Evolutionary conservation across 177 flowering plant species (phyloP), one percentile per base, ranked within the genome.

Genomic region (Vitis hybrid): DNA sequence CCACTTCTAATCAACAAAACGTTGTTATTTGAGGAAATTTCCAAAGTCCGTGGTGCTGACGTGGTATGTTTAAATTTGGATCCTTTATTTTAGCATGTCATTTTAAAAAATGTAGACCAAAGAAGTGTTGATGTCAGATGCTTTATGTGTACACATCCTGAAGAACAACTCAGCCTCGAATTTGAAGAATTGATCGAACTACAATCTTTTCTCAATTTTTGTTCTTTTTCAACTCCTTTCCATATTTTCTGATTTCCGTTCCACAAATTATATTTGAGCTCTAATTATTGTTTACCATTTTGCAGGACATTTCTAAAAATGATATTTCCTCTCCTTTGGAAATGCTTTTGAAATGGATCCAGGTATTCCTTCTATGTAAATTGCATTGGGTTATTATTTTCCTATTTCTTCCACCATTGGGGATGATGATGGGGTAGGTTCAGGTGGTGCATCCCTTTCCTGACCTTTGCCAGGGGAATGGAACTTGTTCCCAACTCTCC

Each of bases 271-370:
- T 57, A 48, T 4, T 23, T 69, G 26, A 66, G 50, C 49, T 70
- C n/a, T 52, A 56, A 34, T 19, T 4, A 12, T 70, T 65, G 21
- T 68, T n/a, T 60, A 52, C 39, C 57, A 11, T 55, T 66, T 64
- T 48, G 26, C 85, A 91, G 96, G 84, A 79, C n/a, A 12, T 69
- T 18, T 52, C 56, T 45, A 64, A 26, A 5, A 48, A 57, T 57
- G 66, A 61, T n/a, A 51, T 62, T 67, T 69, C 73, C 39, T 70
- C 78, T 70, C 83, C 70, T 62, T 65, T 91, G 79, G 91, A 86
- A 55, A 73, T 91, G 84, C 85, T 94, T 74, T 80, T 94, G 70
- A 80, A 72, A 11, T 94, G 97, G 98, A 83, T 87, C 73, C 83
- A 91, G 98, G 98, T 92, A 86, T 55, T 66, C 14, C 57, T 48